Percentiles rank a stretch among this genome's conserved stretches.
These are phyloP conservation scores for Teunomyces funiuensis DNA, from an alignment of 805 yeast species.

Conservation along the genomic window DNA sequence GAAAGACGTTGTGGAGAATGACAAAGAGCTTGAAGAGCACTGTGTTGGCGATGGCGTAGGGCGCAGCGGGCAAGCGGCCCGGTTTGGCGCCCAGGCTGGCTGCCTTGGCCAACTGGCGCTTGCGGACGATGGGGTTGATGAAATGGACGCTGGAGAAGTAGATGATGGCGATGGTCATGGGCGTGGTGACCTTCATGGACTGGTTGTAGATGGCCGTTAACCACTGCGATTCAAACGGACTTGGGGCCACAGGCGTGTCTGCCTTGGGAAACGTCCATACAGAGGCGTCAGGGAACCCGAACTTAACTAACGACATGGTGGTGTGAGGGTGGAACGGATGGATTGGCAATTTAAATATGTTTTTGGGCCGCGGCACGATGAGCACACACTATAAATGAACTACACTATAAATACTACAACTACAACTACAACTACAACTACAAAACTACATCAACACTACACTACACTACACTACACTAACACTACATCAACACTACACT, in stretches of 20 bases:
- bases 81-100: slow-evolving; percentile 27
- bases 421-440: too few relatives aligned
- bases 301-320: slow-evolving; percentile 22
- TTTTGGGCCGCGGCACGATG: too few relatives aligned
- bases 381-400: too few relatives aligned
- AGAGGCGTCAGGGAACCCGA: slow-evolving; percentile 35
- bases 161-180: slow-evolving; percentile 54
- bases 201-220: slow-evolving; percentile 36
- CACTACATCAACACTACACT: too few relatives aligned
- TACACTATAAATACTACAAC: too few relatives aligned
- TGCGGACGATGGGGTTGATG: slow-evolving; percentile 47
- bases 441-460: too few relatives aligned
- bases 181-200: slow-evolving; percentile 52
- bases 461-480: too few relatives aligned
- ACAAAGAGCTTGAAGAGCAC: slow-evolving; percentile 53
- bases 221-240: slow-evolving; percentile 32
- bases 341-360: too few relatives aligned
- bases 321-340: too few relatives aligned
- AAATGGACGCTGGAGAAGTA: slow-evolving; percentile 61
- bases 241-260: slow-evolving; percentile 29
- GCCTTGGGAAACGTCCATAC: slow-evolving; percentile 33
- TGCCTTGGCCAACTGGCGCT: slow-evolving; percentile 44
- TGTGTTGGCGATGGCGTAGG: slow-evolving; percentile 47
- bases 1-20: slow-evolving; percentile 56
- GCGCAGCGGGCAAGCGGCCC: slow-evolving; percentile 50